A percentile compares a stretch with the other conserved stretches of the same genome.
phyloP scores from a whole-genome alignment of 2,329 filamentous ascomycete genomes.

The Chrysoporthe puriensis region DNA sequence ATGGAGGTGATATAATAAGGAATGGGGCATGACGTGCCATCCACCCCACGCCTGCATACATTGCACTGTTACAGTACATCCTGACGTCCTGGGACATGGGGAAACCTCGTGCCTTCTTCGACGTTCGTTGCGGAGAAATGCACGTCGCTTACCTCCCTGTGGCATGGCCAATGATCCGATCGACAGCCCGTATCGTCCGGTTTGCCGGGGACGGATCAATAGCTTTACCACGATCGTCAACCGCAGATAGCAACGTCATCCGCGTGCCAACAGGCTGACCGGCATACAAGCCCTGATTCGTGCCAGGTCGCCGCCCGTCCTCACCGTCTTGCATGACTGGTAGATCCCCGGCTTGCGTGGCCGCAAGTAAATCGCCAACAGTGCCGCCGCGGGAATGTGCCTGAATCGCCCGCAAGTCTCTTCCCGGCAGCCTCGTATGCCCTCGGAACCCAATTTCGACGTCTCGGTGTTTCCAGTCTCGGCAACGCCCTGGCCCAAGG shows the following conservation, averaged over 20 bases:
- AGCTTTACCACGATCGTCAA: background rate
- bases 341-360: background rate
- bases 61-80: background rate
- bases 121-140: background rate
- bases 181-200: background rate
- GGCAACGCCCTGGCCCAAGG: background rate
- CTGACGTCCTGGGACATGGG: background rate
- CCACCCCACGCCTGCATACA: background rate
- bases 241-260: background rate
- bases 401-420: background rate
- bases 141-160: background rate
- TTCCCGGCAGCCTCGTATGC: background rate
- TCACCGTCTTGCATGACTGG: background rate
- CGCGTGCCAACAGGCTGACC: background rate
- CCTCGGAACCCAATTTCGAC: background rate
- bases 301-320: slow-evolving; percentile 3
- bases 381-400: background rate
- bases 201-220: background rate
- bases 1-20: background rate
- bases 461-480: background rate
- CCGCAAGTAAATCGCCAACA: background rate
- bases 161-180: background rate
- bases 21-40: background rate
- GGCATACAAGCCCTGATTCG: background rate
- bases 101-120: background rate